A percentile compares a stretch with the other conserved stretches of the same genome.
Evolutionary conservation across 2,329 filamentous ascomycete species (phyloP).

Genomic region (Aspergillus calidoustus): DNA sequence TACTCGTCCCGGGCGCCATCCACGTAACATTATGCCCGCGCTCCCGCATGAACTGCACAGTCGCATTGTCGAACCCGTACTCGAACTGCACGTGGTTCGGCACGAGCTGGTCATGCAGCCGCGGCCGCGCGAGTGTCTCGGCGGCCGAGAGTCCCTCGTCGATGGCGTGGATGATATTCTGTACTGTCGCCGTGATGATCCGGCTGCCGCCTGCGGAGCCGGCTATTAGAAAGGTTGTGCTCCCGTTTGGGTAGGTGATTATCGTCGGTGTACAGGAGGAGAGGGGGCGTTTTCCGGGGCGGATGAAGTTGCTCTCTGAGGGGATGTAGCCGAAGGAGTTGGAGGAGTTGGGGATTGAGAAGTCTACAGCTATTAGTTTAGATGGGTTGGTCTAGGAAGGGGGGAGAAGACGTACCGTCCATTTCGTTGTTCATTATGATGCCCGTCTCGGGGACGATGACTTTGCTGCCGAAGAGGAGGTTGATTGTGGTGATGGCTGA

Average conservation of each 20-base stretch:
- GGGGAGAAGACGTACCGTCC: slow-evolving; percentile 50
- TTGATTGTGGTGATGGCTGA: slow-evolving; percentile 88
- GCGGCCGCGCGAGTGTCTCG: slow-evolving; percentile 67
- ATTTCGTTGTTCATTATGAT: slow-evolving; percentile 73
- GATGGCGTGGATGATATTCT: slow-evolving; percentile 73
- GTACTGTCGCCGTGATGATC: slow-evolving; percentile 80
- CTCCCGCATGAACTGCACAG: slow-evolving; percentile 64
- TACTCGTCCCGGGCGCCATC: slow-evolving; percentile 66
- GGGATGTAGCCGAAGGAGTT: slow-evolving; percentile 89
- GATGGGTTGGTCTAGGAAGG: background rate
- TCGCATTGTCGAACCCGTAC: slow-evolving; percentile 67
- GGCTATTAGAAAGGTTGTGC: slow-evolving; percentile 67
- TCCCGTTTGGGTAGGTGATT: slow-evolving; percentile 67
- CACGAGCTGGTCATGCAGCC: slow-evolving; percentile 81
- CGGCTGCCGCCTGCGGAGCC: slow-evolving; percentile 81
- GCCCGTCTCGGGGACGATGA: slow-evolving; percentile 81
- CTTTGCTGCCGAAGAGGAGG: slow-evolving; percentile 76
- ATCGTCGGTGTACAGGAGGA: slow-evolving; percentile 83
- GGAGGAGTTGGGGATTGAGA: slow-evolving; percentile 75
- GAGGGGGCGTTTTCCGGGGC: slow-evolving; percentile 78
- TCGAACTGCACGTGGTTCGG: slow-evolving; percentile 73
- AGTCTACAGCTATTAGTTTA: slow-evolving; percentile 72
- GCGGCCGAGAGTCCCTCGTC: slow-evolving; percentile 65
- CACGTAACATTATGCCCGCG: slow-evolving; percentile 75
- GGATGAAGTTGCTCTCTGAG: slow-evolving; percentile 78